Percentiles rank a stretch among this genome's conserved stretches.
phyloP scores from a whole-genome alignment of 75 land plant species.

The Chamaecyparis obtusa region DNA sequence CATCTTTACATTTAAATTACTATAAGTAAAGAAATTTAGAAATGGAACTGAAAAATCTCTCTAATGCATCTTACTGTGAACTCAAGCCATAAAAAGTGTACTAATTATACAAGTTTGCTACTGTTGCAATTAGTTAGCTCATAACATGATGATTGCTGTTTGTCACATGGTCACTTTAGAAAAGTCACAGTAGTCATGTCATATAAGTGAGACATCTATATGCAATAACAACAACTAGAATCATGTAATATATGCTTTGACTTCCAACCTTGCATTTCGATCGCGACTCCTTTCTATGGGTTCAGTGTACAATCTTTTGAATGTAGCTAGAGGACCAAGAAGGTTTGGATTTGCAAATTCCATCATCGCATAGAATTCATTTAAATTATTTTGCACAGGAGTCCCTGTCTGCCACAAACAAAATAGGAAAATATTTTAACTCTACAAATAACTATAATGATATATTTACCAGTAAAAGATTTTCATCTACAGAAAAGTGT shows the following conservation, averaged over 20 bases:
- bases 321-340: conserved; percentile 36
- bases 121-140: background rate
- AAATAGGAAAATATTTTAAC: background rate
- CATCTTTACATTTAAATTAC: background rate
- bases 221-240: background rate
- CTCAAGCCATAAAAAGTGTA: background rate
- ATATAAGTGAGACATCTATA: background rate
- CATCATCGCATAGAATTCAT: conserved; percentile 45
- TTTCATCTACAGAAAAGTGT: background rate
- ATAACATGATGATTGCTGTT: background rate
- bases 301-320: conserved; percentile 35
- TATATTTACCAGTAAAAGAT: background rate
- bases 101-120: background rate
- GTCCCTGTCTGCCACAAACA: conserved; percentile 38
- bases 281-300: conserved; percentile 46
- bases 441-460: background rate
- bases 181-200: background rate
- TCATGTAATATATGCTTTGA: background rate
- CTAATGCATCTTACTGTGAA: background rate
- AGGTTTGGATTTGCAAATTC: conserved; percentile 45
- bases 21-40: background rate
- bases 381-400: conserved; percentile 45
- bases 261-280: conserved; percentile 41
- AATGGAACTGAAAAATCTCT: background rate
- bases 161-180: background rate